phyloP scores from a whole-genome alignment of 129 eudicot genomes.

The Gnaphalium uliginosum region DNA sequence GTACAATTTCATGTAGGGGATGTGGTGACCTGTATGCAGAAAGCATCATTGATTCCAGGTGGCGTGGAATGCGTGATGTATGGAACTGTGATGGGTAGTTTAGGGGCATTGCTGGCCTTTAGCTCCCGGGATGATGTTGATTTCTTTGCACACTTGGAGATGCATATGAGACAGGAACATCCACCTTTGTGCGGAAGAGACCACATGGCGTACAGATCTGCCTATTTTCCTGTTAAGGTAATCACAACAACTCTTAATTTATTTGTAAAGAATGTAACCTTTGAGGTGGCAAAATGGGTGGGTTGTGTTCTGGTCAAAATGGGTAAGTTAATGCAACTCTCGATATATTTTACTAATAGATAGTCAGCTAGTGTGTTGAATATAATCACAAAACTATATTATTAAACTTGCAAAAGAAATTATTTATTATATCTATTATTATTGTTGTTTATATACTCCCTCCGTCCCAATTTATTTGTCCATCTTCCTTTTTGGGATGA shows the following conservation, averaged over 20 bases:
- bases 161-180: conserved; percentile 97
- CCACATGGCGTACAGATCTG: conserved; percentile 96
- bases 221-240: conserved; percentile 98
- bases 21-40: conserved; percentile 84
- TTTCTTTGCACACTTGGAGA: conserved; percentile 96
- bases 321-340: neutral
- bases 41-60: conserved; percentile 95
- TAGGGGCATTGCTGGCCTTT: conserved; percentile 94
- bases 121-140: conserved; percentile 98
- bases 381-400: neutral
- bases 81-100: conserved; percentile 97
- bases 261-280: neutral
- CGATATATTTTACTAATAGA: no score
- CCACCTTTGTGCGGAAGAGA: conserved; percentile 99
- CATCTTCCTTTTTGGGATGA: no score
- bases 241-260: conserved; percentile 2
- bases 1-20: conserved; percentile 99
- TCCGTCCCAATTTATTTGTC: no score
- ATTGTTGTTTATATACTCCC: no score
- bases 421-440: no score
- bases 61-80: conserved; percentile 90
- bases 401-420: no score
- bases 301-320: no score
- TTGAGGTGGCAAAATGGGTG: neutral
- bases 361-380: neutral